Evolutionary conservation across 148 eudicot genomes (phyloP).

Genomic region (Rhododendron ovatum): DNA sequence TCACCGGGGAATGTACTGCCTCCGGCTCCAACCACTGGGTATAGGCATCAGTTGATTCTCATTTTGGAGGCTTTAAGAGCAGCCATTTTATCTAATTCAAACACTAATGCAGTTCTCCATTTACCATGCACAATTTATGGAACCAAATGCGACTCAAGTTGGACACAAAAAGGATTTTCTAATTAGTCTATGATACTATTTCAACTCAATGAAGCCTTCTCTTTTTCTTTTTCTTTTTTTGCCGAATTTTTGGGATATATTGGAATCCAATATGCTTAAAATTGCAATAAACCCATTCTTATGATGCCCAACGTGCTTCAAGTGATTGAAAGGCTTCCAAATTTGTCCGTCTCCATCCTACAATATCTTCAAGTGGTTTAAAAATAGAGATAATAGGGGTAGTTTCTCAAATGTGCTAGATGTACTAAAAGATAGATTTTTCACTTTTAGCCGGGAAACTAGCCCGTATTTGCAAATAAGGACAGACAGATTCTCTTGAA

Average conservation of each 20-base stretch:
- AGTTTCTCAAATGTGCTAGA: not conserved
- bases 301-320: not conserved
- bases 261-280: not conserved
- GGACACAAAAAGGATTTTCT: not conserved
- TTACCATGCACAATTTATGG: not conserved
- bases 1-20: not conserved
- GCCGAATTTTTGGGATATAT: not conserved
- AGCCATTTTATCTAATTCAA: not conserved
- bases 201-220: not conserved
- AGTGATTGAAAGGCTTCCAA: not conserved
- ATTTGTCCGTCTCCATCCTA: not conserved
- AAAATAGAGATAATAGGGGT: not conserved
- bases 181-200: not conserved
- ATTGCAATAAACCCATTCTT: not conserved
- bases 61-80: not conserved
- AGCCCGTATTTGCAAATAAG: not conserved
- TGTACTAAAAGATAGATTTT: not conserved
- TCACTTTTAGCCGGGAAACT: no score
- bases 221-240: not conserved
- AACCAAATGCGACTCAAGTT: not conserved
- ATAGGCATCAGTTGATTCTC: not conserved
- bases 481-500: not conserved
- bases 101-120: not conserved
- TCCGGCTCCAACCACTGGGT: not conserved
- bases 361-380: not conserved